Evolutionary conservation across 257 asterid species (phyloP).

Genomic region (Gentiana macrophylla): DNA sequence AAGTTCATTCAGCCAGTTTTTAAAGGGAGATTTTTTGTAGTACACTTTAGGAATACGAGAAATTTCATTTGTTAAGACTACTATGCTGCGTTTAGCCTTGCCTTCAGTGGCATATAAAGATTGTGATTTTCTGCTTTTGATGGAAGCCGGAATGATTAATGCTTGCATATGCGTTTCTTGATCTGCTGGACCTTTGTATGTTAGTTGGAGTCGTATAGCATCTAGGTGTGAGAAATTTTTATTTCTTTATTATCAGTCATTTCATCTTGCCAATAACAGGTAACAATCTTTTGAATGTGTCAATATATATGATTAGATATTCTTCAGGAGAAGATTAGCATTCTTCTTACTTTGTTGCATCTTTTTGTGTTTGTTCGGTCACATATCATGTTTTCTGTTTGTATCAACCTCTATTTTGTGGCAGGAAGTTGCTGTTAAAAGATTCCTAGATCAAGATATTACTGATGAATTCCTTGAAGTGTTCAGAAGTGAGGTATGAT

Average conservation of each 20-base stretch:
- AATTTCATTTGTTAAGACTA: too few species aligned
- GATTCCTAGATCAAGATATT: slow-evolving; percentile 81
- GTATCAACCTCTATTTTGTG: slow-evolving; percentile 21
- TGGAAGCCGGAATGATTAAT: too few species aligned
- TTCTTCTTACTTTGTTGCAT: not conserved
- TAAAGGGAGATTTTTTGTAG: too few species aligned
- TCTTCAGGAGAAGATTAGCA: not conserved
- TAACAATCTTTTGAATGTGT: not conserved
- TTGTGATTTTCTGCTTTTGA: too few species aligned
- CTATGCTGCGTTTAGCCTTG: too few species aligned
- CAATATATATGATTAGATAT: not conserved
- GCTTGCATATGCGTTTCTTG: too few species aligned
- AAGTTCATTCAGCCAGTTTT: too few species aligned
- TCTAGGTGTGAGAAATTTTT: too few species aligned
- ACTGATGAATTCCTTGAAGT: slow-evolving; percentile 92
- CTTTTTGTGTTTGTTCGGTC: slow-evolving; percentile 7
- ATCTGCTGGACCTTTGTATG: too few species aligned
- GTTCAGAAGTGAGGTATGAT: slow-evolving; percentile 85
- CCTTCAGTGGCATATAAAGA: too few species aligned
- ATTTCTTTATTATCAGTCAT: slow-evolving; percentile 38
- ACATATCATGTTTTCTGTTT: slow-evolving; percentile 5
- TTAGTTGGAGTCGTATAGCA: too few species aligned
- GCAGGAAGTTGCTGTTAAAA: slow-evolving; percentile 97
- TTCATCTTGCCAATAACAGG: slow-evolving; percentile 13
- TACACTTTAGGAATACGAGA: too few species aligned